Conservation (phyloP, 306 rosid genomes). For the Corylus americana region DNA sequence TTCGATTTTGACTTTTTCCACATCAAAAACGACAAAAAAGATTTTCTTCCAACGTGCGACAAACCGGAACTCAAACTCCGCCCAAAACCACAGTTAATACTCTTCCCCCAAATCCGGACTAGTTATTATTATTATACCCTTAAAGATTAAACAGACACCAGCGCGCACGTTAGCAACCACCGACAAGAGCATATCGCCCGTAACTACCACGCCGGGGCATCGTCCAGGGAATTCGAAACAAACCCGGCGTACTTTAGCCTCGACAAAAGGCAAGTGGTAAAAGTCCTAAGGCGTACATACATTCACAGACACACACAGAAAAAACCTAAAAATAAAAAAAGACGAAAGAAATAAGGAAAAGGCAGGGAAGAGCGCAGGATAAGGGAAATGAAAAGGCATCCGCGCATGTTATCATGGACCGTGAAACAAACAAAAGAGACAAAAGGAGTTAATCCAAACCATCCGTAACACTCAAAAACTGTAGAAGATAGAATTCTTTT, state of each 20-base stretch:
- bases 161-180: constrained; percentile 33
- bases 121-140: no score
- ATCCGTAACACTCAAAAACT: not conserved
- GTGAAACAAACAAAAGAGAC: not conserved
- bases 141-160: not conserved
- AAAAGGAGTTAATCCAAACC: not conserved
- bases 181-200: not conserved
- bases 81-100: constrained; percentile 27
- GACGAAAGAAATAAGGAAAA: not conserved
- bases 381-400: not conserved
- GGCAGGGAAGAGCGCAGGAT: not conserved
- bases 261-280: not conserved
- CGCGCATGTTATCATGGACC: not conserved
- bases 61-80: constrained; percentile 26
- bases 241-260: not conserved
- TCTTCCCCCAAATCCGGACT: constrained; percentile 25
- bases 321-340: not conserved
- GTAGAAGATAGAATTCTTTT: not conserved
- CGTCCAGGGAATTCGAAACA: not conserved
- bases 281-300: no score
- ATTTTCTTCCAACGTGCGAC: constrained; percentile 20
- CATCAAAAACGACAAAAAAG: constrained; percentile 35
- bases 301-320: not conserved
- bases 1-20: constrained; percentile 34
- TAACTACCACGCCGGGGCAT: not conserved